These are phyloP conservation scores for Ogataea dorogensis DNA, from an alignment of 805 yeast genomes.

Conservation along the genomic window DNA sequence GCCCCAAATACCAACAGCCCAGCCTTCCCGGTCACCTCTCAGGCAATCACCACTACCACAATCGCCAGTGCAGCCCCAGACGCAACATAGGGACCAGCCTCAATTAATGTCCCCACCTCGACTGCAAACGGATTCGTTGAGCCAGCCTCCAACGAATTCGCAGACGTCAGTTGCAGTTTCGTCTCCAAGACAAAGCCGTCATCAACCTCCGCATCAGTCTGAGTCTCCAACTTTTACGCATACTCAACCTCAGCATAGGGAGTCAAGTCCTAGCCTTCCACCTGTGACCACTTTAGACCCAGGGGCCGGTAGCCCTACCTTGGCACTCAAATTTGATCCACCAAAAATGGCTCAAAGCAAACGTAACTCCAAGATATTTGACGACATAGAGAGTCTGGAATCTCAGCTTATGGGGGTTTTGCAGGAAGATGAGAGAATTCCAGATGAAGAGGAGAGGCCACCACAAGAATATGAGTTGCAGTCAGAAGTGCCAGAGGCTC, in stretches of 20 bases:
- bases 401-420: constrained; percentile 27
- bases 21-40: background rate
- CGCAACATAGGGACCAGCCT: background rate
- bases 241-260: too few relatives aligned
- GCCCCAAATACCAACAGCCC: constrained; percentile 1
- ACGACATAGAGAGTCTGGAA: constrained; percentile 31
- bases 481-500: too few relatives aligned
- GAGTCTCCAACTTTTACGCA: too few relatives aligned
- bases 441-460: background rate
- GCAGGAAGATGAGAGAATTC: constrained; percentile 8
- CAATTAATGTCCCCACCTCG: too few relatives aligned
- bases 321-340: too few relatives aligned
- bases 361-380: constrained; percentile 27
- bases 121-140: too few relatives aligned
- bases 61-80: background rate
- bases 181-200: too few relatives aligned
- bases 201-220: too few relatives aligned
- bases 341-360: constrained; percentile 9
- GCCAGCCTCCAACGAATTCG: too few relatives aligned
- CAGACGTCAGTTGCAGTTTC: too few relatives aligned
- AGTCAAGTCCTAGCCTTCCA: background rate
- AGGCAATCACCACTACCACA: background rate
- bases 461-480: background rate
- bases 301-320: too few relatives aligned
- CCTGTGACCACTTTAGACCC: constrained; percentile 1